phyloP scores from a whole-genome alignment of 495 filamentous ascomycete species.

The Neurospora discreta region DNA sequence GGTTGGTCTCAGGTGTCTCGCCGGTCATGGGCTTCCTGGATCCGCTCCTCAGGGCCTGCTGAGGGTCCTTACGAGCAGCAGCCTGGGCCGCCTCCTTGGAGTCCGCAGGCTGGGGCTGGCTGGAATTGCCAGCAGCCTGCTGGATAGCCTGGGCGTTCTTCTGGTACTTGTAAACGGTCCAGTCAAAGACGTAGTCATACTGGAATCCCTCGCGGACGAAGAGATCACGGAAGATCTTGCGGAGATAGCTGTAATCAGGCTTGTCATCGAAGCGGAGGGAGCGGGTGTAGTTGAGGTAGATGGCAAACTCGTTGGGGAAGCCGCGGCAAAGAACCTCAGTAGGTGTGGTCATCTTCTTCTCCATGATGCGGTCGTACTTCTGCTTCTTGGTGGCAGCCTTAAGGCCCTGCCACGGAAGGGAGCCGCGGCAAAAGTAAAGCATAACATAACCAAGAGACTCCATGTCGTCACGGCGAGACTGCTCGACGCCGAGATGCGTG shows the following conservation, averaged over 20 bases:
- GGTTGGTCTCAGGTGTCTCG: conserved; percentile 75
- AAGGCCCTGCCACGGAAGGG: conserved; percentile 96
- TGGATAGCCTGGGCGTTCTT: conserved; percentile 72
- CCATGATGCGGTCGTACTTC: conserved; percentile 99
- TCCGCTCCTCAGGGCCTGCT: conserved; percentile 54
- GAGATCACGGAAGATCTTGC: conserved; percentile 99
- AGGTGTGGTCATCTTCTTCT: conserved; percentile 99
- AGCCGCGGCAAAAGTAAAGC: conserved; percentile 99
- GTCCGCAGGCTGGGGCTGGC: conserved; percentile 43
- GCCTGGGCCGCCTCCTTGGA: conserved; percentile 40
- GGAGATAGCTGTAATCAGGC: conserved; percentile 98
- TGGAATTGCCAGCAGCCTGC: conserved; percentile 39
- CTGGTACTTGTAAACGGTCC: conserved; percentile 99
- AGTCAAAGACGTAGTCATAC: conserved; percentile 99
- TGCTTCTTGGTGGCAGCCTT: conserved; percentile 99
- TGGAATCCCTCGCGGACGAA: conserved; percentile 99
- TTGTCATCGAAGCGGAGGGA: conserved; percentile 99
- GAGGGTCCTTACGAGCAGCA: conserved; percentile 48
- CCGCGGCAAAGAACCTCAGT: conserved; percentile 98
- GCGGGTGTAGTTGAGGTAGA: conserved; percentile 98
- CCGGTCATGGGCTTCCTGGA: conserved; percentile 73
- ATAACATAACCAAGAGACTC: conserved; percentile 99
- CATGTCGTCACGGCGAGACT: conserved; percentile 99
- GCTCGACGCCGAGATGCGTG: conserved; percentile 96
- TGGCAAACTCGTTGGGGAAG: conserved; percentile 99